phyloP scores from a whole-genome alignment of 257 asterid genomes.

The Orobanche coerulescens region DNA sequence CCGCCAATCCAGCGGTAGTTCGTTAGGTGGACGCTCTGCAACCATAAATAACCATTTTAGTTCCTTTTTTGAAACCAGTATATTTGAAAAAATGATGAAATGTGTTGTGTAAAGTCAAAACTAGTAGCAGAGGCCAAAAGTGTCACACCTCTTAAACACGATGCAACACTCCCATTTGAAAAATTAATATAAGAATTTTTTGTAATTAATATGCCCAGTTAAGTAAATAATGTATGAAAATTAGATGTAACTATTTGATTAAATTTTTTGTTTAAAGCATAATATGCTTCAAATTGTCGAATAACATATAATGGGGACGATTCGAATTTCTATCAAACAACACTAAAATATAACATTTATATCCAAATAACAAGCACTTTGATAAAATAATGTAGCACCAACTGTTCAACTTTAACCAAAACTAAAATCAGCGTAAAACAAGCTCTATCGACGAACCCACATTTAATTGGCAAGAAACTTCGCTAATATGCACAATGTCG shows the following conservation, averaged over 20 bases:
- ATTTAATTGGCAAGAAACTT: neutral
- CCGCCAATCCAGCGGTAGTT: slow-evolving; percentile 45
- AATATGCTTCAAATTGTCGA: neutral
- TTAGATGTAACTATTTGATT: neutral
- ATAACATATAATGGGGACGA: neutral
- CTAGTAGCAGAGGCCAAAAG: neutral
- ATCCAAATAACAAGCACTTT: neutral
- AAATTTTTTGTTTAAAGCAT: neutral
- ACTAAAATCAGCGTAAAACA: neutral
- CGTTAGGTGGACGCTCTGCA: slow-evolving; percentile 47
- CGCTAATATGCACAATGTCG: neutral
- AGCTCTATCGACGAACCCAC: neutral
- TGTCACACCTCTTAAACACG: slow-evolving; percentile 45
- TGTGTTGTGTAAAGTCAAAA: neutral
- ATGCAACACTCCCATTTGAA: slow-evolving; percentile 58
- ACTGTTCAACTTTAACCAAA: neutral
- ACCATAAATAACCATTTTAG: neutral
- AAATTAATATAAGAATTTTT: no score
- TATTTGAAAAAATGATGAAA: no score
- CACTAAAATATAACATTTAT: neutral
- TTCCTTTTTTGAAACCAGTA: neutral
- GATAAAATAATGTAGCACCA: neutral
- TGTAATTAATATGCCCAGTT: no score
- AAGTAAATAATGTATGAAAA: no score
- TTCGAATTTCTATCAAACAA: neutral